These are phyloP conservation scores for Paraglomus occultum DNA, from an alignment of 192 early-diverging fungal genomes.

Conservation along the genomic window DNA sequence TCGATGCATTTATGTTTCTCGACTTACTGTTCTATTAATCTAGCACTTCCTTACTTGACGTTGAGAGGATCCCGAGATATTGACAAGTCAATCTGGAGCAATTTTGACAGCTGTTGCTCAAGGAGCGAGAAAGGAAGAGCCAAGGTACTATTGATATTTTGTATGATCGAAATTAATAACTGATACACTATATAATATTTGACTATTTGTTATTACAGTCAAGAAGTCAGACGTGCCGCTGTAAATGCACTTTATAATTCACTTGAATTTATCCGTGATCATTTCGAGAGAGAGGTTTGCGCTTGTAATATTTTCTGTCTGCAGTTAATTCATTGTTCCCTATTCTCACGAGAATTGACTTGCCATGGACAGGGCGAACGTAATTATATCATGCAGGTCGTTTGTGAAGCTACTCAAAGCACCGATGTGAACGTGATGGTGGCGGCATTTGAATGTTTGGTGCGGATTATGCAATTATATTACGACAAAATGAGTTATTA, in stretches of 20 bases:
- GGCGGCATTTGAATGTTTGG: slow-evolving; percentile 92
- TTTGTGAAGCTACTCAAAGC: slow-evolving; percentile 94
- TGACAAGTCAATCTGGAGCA: slow-evolving; percentile 78
- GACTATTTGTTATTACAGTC: slow-evolving; percentile 39
- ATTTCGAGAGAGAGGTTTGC: slow-evolving; percentile 86
- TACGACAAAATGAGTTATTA: slow-evolving; percentile 96
- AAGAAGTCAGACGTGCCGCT: slow-evolving; percentile 86
- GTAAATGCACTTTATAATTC: slow-evolving; percentile 91
- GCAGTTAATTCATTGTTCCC: neutral
- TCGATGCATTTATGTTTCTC: neutral
- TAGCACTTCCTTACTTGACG: neutral
- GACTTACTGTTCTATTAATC: neutral
- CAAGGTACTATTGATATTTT: slow-evolving; percentile 47
- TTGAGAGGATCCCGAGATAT: slow-evolving; percentile 69
- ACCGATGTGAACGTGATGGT: slow-evolving; percentile 72
- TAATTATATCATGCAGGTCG: slow-evolving; percentile 98
- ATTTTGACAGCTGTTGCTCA: slow-evolving; percentile 95
- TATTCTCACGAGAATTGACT: neutral
- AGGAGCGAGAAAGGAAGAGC: slow-evolving; percentile 93
- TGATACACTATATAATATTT: neutral
- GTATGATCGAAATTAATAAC: neutral
- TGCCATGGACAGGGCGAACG: slow-evolving; percentile 68
- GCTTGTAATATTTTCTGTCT: neutral
- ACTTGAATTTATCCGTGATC: slow-evolving; percentile 90
- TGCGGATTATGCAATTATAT: slow-evolving; percentile 95